These are phyloP conservation scores for Iris macrosiphon DNA, from an alignment of 106 monocot genomes.

Conservation along the genomic window DNA sequence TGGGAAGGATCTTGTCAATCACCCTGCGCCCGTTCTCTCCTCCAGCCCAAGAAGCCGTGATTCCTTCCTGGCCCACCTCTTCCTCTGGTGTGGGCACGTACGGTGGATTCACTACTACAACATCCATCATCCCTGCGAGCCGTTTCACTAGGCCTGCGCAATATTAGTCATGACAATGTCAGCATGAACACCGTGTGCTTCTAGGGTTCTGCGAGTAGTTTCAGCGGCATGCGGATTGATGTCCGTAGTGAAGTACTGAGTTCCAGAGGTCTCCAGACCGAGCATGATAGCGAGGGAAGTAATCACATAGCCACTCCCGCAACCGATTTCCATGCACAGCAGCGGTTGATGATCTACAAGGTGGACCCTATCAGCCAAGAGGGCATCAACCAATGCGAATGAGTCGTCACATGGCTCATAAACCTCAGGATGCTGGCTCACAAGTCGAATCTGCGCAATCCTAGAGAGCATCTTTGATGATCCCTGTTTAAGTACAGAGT, in stretches of 20 bases:
- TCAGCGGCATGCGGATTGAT: conserved; percentile 73
- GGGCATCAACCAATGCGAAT: conserved; percentile 86
- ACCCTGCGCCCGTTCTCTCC: conserved; percentile 82
- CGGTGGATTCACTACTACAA: conserved; percentile 89
- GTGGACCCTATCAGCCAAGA: conserved; percentile 65
- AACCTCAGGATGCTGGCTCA: conserved; percentile 70
- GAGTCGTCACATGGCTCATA: conserved; percentile 98
- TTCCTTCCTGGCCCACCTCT: conserved; percentile 71
- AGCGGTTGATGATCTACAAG: conserved; percentile 51
- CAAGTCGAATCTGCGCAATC: conserved; percentile 67
- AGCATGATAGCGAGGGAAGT: conserved; percentile 92
- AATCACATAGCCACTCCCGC: conserved; percentile 82
- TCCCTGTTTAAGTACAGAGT: conserved; percentile 10
- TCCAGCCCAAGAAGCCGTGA: conserved; percentile 87
- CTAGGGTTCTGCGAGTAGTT: conserved; percentile 50
- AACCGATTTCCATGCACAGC: conserved; percentile 82
- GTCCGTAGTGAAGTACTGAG: conserved; percentile 80
- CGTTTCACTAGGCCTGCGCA: conserved; percentile 52
- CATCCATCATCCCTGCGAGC: conserved; percentile 70
- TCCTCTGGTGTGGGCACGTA: conserved; percentile 94
- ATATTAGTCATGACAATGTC: conserved; percentile 73
- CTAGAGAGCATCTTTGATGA: conserved; percentile 20
- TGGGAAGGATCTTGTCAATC: conserved; percentile 83
- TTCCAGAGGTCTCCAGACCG: conserved; percentile 15
- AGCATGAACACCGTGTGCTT: conserved; percentile 69